These are phyloP conservation scores for Acanthamoeba quina DNA, from an alignment of 208 protist genomes.

Conservation along the genomic window DNA sequence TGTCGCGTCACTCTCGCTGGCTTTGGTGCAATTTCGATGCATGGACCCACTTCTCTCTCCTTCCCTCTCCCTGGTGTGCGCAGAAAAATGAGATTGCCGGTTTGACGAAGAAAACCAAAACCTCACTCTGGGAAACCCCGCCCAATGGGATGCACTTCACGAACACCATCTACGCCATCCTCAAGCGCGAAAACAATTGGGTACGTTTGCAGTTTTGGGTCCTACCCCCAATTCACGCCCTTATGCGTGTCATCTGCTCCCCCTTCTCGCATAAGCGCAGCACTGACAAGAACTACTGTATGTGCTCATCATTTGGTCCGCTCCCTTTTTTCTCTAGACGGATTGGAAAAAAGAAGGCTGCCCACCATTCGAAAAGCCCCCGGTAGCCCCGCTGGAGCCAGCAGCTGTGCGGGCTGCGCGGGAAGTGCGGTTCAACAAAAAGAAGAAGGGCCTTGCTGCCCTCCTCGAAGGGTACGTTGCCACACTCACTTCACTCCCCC, in stretches of 20 bases:
- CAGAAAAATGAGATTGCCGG: constrained; percentile 57
- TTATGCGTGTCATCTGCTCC: too few relatives aligned
- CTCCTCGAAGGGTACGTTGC: background rate
- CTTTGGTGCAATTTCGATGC: background rate
- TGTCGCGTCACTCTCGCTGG: too few relatives aligned
- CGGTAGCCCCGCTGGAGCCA: background rate
- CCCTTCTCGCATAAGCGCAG: too few relatives aligned
- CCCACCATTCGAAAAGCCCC: constrained; percentile 37
- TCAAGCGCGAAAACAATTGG: constrained; percentile 69
- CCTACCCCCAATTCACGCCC: background rate
- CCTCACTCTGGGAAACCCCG: constrained; percentile 43
- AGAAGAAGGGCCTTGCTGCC: constrained; percentile 39
- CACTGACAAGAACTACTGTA: too few relatives aligned
- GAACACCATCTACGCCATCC: constrained; percentile 48
- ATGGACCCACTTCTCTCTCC: background rate
- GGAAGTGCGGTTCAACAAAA: background rate
- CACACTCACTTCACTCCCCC: background rate
- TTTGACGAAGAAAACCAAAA: constrained; percentile 57
- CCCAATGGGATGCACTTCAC: constrained; percentile 57
- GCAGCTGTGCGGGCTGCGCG: background rate
- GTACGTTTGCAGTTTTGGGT: background rate
- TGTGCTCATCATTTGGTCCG: too few relatives aligned
- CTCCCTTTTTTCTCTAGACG: background rate
- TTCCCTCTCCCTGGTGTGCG: background rate
- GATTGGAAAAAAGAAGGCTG: constrained; percentile 68